These are phyloP conservation scores for Cyclotella sp. DNA, from an alignment of 108 stramenopile species.

Conservation along the genomic window DNA sequence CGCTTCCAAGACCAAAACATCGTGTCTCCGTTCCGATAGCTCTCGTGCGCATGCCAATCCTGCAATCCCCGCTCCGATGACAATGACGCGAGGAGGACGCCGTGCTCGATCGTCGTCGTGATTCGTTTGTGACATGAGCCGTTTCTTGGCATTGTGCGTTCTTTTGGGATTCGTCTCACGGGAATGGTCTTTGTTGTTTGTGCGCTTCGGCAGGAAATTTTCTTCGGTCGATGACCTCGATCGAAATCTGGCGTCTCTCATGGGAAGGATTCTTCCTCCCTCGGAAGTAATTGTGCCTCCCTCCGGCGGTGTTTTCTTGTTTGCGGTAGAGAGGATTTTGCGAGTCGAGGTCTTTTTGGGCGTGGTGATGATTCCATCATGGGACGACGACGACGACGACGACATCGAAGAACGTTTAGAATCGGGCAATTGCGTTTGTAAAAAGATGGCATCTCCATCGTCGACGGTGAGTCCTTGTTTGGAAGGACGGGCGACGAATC, in stretches of 20 bases:
- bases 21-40: conserved; percentile 70
- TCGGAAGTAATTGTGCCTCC: not conserved
- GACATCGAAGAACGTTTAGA: not conserved
- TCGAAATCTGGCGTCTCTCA: not conserved
- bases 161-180: no score
- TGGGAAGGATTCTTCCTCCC: not conserved
- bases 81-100: conserved; percentile 67
- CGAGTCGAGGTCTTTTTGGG: not conserved
- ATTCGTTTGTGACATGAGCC: not conserved
- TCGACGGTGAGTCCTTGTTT: not conserved
- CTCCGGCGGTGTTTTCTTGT: not conserved
- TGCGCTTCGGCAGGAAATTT: no score
- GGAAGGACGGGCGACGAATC: not conserved
- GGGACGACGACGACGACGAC: not conserved
- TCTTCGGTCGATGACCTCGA: not conserved
- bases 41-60: conserved; percentile 84
- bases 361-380: no score
- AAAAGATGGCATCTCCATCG: conserved; percentile 2
- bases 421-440: not conserved
- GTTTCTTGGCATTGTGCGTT: not conserved
- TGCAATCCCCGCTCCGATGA: conserved; percentile 77
- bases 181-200: no score
- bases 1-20: conserved; percentile 82
- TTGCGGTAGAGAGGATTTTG: no score
- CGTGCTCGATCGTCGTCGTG: conserved; percentile 6